phyloP scores from a whole-genome alignment of 257 asterid species.

The Ilex aquifolium region DNA sequence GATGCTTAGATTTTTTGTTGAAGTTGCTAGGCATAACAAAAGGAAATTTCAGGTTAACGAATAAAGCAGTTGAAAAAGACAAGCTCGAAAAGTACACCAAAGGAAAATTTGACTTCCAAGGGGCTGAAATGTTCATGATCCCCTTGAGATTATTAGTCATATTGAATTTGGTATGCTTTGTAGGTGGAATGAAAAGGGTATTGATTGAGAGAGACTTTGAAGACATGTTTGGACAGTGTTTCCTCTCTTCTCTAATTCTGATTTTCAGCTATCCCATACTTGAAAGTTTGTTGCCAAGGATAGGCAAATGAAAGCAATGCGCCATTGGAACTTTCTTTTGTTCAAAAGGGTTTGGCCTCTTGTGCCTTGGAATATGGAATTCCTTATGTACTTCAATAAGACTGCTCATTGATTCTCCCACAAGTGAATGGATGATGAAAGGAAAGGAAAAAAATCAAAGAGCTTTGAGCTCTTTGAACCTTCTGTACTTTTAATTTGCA shows the following conservation, averaged over 20 bases:
- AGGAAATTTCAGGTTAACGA: constrained; percentile 52
- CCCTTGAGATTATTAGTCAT: constrained; percentile 60
- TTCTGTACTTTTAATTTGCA: too few relatives aligned
- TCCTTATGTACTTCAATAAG: too few relatives aligned
- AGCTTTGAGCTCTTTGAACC: too few relatives aligned
- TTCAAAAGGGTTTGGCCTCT: too few relatives aligned
- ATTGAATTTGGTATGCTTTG: constrained; percentile 50
- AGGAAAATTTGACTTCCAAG: constrained; percentile 57
- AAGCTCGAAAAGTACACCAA: constrained; percentile 51
- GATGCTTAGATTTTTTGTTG: constrained; percentile 41
- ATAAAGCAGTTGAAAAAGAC: constrained; percentile 54
- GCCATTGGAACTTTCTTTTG: too few relatives aligned
- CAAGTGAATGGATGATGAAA: too few relatives aligned
- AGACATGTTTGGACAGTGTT: constrained; percentile 68
- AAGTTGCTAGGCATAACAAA: constrained; percentile 35
- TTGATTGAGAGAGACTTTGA: constrained; percentile 26
- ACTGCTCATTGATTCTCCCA: too few relatives aligned
- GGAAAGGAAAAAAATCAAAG: too few relatives aligned
- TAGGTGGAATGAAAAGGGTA: constrained; percentile 48
- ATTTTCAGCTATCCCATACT: constrained; percentile 59
- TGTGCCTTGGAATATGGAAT: too few relatives aligned
- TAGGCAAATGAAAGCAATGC: constrained; percentile 27
- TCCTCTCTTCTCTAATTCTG: constrained; percentile 45
- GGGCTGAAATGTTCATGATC: constrained; percentile 62
- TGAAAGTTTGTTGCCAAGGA: constrained; percentile 51